These are phyloP conservation scores for Podospora tetraspora DNA, from an alignment of 495 filamentous ascomycete genomes.

Conservation along the genomic window DNA sequence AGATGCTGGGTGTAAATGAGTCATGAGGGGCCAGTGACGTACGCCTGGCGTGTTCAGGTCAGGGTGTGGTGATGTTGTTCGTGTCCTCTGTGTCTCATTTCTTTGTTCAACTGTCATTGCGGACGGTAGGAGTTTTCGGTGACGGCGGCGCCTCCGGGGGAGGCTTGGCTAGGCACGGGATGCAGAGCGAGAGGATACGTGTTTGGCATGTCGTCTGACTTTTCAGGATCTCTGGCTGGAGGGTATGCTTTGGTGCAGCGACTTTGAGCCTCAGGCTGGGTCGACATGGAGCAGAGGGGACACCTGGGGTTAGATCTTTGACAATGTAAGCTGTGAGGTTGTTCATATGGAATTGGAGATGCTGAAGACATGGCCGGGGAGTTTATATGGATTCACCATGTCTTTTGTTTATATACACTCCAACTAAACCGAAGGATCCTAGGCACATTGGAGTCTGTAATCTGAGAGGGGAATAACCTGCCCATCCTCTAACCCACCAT, in stretches of 20 bases:
- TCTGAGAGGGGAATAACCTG: not conserved
- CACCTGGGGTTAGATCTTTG: no score
- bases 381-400: not conserved
- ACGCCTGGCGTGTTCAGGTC: not conserved
- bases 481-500: not conserved
- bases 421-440: not conserved
- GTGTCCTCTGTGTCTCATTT: not conserved
- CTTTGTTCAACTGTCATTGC: not conserved
- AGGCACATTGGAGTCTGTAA: not conserved
- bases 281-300: no score
- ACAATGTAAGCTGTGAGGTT: no score
- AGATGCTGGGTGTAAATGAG: not conserved
- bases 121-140: no score
- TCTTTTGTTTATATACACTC: not conserved
- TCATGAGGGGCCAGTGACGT: not conserved
- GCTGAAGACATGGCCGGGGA: no score
- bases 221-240: no score
- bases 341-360: no score
- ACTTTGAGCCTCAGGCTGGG: no score
- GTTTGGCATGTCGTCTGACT: no score
- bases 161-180: not conserved
- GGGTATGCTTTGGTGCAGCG: no score
- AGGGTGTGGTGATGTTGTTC: not conserved
- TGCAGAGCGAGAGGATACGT: no score
- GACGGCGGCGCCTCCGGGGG: no score